phyloP scores from a whole-genome alignment of 2,329 filamentous ascomycete species.

The Ophiocordyceps australis region DNA sequence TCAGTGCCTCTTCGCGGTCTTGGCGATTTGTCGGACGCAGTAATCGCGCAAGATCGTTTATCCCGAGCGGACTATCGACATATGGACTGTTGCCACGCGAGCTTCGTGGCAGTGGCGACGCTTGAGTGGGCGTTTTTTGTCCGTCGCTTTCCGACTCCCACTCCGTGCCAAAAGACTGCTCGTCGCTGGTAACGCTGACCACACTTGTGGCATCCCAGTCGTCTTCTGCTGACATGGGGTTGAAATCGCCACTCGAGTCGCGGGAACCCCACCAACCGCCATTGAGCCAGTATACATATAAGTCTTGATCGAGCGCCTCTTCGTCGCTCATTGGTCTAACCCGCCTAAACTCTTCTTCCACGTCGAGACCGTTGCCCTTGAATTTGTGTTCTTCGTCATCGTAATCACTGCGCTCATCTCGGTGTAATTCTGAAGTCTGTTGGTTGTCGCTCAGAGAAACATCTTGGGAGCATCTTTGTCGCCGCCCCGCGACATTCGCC shows the following conservation, averaged over 20 bases:
- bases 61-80: constrained; percentile 43
- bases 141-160: constrained; percentile 32
- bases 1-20: constrained; percentile 62
- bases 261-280: constrained; percentile 74
- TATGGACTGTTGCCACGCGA: constrained; percentile 36
- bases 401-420: background rate
- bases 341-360: constrained; percentile 62
- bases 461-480: too few species aligned
- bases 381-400: constrained; percentile 26
- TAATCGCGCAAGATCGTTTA: constrained; percentile 56
- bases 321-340: constrained; percentile 32
- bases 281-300: constrained; percentile 73
- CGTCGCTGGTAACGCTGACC: constrained; percentile 26
- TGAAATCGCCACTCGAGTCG: constrained; percentile 67
- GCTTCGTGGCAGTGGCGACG: constrained; percentile 25
- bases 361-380: constrained; percentile 49
- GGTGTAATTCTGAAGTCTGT: too few species aligned
- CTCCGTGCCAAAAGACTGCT: constrained; percentile 20
- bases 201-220: constrained; percentile 67
- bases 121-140: constrained; percentile 59
- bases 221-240: constrained; percentile 31
- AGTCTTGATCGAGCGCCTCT: constrained; percentile 47
- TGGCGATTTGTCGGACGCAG: constrained; percentile 64
- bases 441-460: too few species aligned
- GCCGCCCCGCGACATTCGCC: constrained; percentile 1